A percentile compares a stretch with the other conserved stretches of the same genome.
Conservation (phyloP, 164 flowering plant species). For the Vitis labrusca region DNA sequence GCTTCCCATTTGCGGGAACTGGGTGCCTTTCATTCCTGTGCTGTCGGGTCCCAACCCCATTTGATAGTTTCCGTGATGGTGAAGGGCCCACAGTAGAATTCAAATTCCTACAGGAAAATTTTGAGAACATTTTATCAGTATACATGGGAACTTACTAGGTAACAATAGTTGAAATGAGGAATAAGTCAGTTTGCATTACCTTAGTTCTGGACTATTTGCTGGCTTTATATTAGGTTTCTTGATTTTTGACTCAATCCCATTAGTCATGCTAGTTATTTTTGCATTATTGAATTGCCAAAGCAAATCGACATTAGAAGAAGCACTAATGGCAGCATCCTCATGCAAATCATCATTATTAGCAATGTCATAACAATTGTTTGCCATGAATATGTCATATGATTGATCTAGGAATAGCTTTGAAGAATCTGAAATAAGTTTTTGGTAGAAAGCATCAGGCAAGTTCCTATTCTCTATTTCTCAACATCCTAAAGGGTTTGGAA, state of each 20-base stretch:
- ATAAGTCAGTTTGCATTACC: constrained; percentile 35
- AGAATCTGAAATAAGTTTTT: constrained; percentile 57
- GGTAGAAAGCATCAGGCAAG: constrained; percentile 47
- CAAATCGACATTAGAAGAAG: constrained; percentile 86
- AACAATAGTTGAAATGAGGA: neutral
- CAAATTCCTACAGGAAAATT: constrained; percentile 35
- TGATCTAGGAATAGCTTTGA: constrained; percentile 51
- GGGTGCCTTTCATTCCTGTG: constrained; percentile 49
- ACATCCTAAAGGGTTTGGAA: constrained; percentile 35
- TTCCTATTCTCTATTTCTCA: constrained; percentile 56
- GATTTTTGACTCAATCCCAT: constrained; percentile 45
- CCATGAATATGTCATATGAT: constrained; percentile 33
- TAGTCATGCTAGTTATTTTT: constrained; percentile 40
- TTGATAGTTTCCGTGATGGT: constrained; percentile 54
- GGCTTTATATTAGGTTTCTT: constrained; percentile 50
- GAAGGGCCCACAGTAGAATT: constrained; percentile 52
- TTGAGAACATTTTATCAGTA: neutral
- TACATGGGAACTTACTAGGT: neutral
- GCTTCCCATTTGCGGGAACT: constrained; percentile 50
- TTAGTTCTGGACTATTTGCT: constrained; percentile 52
- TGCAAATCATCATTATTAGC: constrained; percentile 61
- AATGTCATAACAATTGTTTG: constrained; percentile 40
- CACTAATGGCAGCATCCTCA: constrained; percentile 85
- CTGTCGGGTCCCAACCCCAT: constrained; percentile 31
- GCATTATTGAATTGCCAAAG: constrained; percentile 84